Percentiles rank a stretch among this genome's conserved stretches.
Evolutionary conservation across 345 rosid genomes (phyloP).

Genomic region (Adansonia digitata): DNA sequence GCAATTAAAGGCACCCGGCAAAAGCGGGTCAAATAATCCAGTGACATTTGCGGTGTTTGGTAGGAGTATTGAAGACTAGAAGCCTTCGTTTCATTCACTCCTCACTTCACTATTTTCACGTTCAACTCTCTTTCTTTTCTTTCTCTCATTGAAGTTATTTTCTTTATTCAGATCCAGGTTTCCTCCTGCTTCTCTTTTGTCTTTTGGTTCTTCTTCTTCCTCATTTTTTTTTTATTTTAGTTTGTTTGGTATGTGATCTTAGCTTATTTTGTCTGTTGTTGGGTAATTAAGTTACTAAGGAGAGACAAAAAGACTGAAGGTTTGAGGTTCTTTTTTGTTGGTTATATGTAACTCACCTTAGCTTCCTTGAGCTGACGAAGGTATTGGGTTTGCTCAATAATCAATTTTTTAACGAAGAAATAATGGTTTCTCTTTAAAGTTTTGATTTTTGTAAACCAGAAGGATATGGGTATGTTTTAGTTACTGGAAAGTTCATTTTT

Average conservation of each 20-base stretch:
- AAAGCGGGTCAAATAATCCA: neutral
- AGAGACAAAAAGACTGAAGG: neutral
- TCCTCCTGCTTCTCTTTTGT: constrained; percentile 6
- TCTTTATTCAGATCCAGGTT: constrained; percentile 48
- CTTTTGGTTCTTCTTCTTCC: neutral
- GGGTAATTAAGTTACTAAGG: constrained; percentile 6
- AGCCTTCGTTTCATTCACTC: neutral
- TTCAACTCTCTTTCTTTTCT: neutral
- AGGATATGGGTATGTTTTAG: neutral
- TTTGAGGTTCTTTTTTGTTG: constrained; percentile 12
- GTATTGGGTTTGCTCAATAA: neutral
- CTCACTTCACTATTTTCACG: neutral
- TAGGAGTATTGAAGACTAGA: neutral
- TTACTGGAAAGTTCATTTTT: neutral
- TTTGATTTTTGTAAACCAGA: neutral
- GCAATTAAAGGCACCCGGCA: neutral
- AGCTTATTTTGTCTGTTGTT: constrained; percentile 13
- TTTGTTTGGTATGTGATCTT: neutral
- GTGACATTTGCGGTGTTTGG: neutral
- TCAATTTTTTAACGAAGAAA: neutral
- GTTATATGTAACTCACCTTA: neutral
- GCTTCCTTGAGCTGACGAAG: constrained; percentile 4
- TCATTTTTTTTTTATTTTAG: neutral
- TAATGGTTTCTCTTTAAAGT: neutral
- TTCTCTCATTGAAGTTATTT: neutral